These are phyloP conservation scores for Leccinum pachyderme DNA, from an alignment of 1,284 basidiomycete genomes.

Conservation along the genomic window DNA sequence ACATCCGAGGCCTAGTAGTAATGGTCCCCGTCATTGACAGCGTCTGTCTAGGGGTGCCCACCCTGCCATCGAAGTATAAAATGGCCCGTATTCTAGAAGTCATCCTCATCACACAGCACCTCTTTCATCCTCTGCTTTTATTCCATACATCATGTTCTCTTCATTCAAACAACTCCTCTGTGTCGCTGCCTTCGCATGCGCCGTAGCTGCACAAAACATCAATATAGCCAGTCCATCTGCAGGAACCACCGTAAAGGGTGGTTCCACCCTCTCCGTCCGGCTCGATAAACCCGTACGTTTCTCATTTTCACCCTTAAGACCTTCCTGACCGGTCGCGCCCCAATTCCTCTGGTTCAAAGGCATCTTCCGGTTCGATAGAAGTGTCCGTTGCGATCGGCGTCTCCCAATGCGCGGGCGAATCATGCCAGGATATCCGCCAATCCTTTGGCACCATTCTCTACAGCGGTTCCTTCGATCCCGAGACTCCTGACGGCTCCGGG, in stretches of 20 bases:
- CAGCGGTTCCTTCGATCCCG: constrained; percentile 42
- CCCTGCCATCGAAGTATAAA: constrained; percentile 8
- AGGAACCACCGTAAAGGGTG: constrained; percentile 35
- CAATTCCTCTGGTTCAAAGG: background rate
- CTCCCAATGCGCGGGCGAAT: constrained; percentile 31
- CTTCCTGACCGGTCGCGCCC: background rate
- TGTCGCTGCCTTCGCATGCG: constrained; percentile 4
- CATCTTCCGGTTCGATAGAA: constrained; percentile 32
- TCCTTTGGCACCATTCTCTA: constrained; percentile 45
- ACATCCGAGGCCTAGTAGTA: no score
- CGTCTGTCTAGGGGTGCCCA: background rate
- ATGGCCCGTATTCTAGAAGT: background rate
- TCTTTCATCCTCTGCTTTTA: background rate
- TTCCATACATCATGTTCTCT: constrained; percentile 9
- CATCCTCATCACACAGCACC: background rate
- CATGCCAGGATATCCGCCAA: constrained; percentile 22
- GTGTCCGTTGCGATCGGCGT: constrained; percentile 33
- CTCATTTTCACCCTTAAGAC: no score
- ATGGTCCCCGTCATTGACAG: no score
- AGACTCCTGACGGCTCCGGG: constrained; percentile 1
- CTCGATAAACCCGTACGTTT: constrained; percentile 44
- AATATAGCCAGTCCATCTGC: constrained; percentile 38
- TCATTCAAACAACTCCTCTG: constrained; percentile 13
- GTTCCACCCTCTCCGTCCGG: constrained; percentile 40
- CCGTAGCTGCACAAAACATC: constrained; percentile 41